Evolutionary conservation across 176 grass and related monocot species (phyloP), one percentile per base, ranked within the genome.

Genomic region (Bothriochloa decipiens): DNA sequence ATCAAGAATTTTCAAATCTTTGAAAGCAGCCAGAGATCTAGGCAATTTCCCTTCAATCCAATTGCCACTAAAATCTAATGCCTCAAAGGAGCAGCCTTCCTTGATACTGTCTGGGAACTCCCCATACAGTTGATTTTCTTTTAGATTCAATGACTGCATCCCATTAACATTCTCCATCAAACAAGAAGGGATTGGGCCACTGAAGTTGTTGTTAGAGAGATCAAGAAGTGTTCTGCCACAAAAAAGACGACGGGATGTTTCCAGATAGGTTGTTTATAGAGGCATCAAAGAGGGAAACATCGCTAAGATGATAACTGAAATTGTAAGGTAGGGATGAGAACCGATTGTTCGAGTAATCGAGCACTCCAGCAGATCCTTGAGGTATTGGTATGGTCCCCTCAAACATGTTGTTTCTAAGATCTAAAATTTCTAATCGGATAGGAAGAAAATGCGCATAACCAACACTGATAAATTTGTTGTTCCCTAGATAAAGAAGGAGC

Each of bases 381-480:
- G 84, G 76, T 65, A 86, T 33, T 32, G 68, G 76, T 80, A 80
- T 80, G 7, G 28, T 2, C 15, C 76, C 76, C 9, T 86, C 60
- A 52, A 87, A 65, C 46, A 35, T 68, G 17, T 86, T 86, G 9
- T 27, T 53, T 2, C 84, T 80, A 17, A 86, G 77, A 74, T 86
- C 57, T 32, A 1, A 1, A 86, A 7, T 0, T 4, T 4, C 13
- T 14, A 1, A 13, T 3, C n/a, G 14, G 13, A 84, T 7, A 25
- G 83, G 77, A 49, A 76, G 76, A 23, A 73, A 16, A 3, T 49
- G 20, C 57, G 14, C 7, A 16, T 82, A 86, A 52, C 80, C 71
- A 7, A 92, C n/a, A 71, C 71, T 72, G 4, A 72, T 89, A 72
- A 92, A 46, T 11, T 25, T 68, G 63, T 95, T 95, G 25, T 76